Base-by-base conservation (phyloP, 352 stramenopile genomes). In the Phytophthora fragariaefolia region DNA sequence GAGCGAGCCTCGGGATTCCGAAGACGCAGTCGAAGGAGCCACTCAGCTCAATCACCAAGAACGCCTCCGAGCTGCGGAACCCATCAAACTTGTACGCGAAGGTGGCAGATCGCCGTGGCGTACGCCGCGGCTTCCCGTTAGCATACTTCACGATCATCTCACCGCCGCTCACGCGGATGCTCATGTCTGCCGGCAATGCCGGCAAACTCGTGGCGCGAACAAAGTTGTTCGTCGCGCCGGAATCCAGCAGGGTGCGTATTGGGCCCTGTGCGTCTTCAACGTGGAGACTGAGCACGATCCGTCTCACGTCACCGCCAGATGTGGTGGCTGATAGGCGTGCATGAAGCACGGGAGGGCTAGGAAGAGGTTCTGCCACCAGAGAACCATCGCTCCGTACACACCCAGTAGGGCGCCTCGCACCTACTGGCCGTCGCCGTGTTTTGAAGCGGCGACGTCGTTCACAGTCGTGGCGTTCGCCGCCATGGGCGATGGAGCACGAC, bases 201-300 rank as follows among this genome's bases (percentile, higher is more conserved):
- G 48, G 43, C 13, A 63, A 45, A 63, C 48, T 63, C 0, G 53
- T 45, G 51, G 43, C 23, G 18, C 54, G 60, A 53, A 67, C 66
- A 42, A 74, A 74, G 22, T 79, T 73, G 32, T 67, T 67, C 60
- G 55, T 74, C 51, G 68, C 34, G n/a, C 63, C 58, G 0, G 47
- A 61, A 30, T 79, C 66, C n/a, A 73, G 27, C 38, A 77, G 47
- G 0, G 52, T 52, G 48, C 36, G 46, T 9, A 71, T 43, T 8
- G 46, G 18, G 5, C 23, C 24, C 23, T 46, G 13, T 15, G 49
- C 56, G 42, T 55, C 71, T n/a, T 46, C 43, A 38, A 66, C 50
- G 22, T 71, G n/a, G n/a, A n/a, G n/a, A n/a, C n/a, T n/a, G n/a
- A n/a, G n/a, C n/a, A n/a, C n/a, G n/a, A n/a, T n/a, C 43, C 65